These are phyloP conservation scores for Ophiostoma quercus DNA, from an alignment of 2,329 filamentous ascomycete genomes.

Conservation along the genomic window DNA sequence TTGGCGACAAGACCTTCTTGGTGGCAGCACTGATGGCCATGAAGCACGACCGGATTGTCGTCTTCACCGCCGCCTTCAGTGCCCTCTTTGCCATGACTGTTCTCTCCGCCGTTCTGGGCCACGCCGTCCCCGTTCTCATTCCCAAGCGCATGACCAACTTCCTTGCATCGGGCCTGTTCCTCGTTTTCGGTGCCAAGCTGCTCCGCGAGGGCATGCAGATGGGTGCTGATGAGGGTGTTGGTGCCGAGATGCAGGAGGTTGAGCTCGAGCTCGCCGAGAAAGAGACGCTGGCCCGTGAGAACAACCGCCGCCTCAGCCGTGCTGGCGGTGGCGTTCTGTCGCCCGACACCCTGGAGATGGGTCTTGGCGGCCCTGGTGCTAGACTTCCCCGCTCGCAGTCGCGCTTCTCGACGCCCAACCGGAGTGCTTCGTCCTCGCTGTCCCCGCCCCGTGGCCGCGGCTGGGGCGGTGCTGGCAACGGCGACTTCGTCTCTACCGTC, in stretches of 20 bases:
- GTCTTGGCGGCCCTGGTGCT: slow-evolving; percentile 48
- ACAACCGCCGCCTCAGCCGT: slow-evolving; percentile 57
- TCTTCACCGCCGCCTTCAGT: slow-evolving; percentile 91
- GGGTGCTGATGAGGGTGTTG: slow-evolving; percentile 82
- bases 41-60: slow-evolving; percentile 89
- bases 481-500: slow-evolving; percentile 50
- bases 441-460: slow-evolving; percentile 58
- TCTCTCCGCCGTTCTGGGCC: slow-evolving; percentile 84
- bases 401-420: slow-evolving; percentile 72
- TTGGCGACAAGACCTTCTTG: slow-evolving; percentile 97
- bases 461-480: slow-evolving; percentile 37
- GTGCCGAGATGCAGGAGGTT: slow-evolving; percentile 97
- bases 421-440: slow-evolving; percentile 75
- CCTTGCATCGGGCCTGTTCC: slow-evolving; percentile 76
- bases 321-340: slow-evolving; percentile 45
- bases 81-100: slow-evolving; percentile 93
- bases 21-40: slow-evolving; percentile 98
- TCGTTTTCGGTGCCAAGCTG: slow-evolving; percentile 81
- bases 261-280: slow-evolving; percentile 92
- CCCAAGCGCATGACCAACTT: slow-evolving; percentile 89
- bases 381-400: slow-evolving; percentile 68
- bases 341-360: slow-evolving; percentile 75
- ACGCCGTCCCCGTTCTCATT: slow-evolving; percentile 83
- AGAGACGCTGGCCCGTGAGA: slow-evolving; percentile 66
- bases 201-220: slow-evolving; percentile 83